These are phyloP conservation scores for Amylocarpus encephaloides DNA, from an alignment of 2,329 filamentous ascomycete species.

Conservation along the genomic window DNA sequence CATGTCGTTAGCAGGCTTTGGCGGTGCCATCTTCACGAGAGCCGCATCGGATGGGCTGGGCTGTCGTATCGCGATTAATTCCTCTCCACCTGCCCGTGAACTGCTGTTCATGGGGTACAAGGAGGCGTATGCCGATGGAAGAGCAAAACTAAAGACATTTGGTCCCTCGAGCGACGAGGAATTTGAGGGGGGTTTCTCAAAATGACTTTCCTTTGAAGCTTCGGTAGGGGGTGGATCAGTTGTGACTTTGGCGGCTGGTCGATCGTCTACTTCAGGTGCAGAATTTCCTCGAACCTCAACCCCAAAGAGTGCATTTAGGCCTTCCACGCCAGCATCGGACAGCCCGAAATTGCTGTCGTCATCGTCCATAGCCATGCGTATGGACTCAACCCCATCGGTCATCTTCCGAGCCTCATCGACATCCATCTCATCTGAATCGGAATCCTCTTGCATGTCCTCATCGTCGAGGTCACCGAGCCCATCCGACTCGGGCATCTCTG, in stretches of 20 bases:
- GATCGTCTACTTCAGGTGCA: background rate
- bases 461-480: conserved; percentile 12
- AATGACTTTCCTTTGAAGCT: background rate
- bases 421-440: conserved; percentile 2
- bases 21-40: conserved; percentile 29
- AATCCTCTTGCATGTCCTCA: conserved; percentile 6
- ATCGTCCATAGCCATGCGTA: conserved; percentile 2
- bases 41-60: conserved; percentile 36
- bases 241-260: background rate
- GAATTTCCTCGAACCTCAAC: conserved; percentile 5
- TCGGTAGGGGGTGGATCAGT: background rate
- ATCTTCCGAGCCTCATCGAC: conserved; percentile 1
- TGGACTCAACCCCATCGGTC: background rate
- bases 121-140: background rate
- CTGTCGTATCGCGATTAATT: conserved; percentile 14
- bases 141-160: background rate
- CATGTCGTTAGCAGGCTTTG: background rate
- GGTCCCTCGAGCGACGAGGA: no score
- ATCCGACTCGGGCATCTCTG: conserved; percentile 4
- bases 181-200: no score
- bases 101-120: background rate
- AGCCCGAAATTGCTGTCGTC: conserved; percentile 23
- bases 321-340: conserved; percentile 22
- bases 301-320: conserved; percentile 18
- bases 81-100: background rate